phyloP scores from a whole-genome alignment of 192 early-diverging fungal species.

The Coemansia sp. region DNA sequence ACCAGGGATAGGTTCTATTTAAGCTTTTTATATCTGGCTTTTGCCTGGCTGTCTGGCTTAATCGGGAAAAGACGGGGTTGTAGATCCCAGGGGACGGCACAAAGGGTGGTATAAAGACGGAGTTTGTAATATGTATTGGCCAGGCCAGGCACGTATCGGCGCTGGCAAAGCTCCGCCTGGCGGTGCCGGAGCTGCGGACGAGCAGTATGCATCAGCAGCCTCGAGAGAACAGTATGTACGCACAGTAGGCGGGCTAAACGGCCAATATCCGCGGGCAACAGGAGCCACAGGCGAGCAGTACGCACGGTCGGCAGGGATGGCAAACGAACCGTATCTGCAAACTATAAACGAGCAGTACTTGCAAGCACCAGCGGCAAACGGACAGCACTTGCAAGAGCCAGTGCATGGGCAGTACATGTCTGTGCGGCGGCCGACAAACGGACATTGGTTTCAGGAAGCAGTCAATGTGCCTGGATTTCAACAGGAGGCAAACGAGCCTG shows the following conservation, averaged over 20 bases:
- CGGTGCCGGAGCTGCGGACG: not conserved
- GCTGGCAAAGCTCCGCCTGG: not conserved
- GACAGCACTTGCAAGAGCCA: not conserved
- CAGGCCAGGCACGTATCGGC: not conserved
- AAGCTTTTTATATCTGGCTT: not conserved
- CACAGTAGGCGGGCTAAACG: not conserved
- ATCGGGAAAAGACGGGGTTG: not conserved
- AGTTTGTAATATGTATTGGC: constrained; percentile 8
- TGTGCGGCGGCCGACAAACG: not conserved
- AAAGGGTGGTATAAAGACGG: not conserved
- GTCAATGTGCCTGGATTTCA: too few relatives aligned
- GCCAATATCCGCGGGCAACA: not conserved
- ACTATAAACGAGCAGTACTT: not conserved
- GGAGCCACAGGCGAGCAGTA: not conserved
- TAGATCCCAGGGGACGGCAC: not conserved
- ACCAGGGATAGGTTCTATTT: not conserved
- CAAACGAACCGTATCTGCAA: not conserved
- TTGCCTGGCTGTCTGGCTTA: not conserved
- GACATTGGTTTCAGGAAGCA: not conserved
- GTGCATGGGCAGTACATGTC: not conserved
- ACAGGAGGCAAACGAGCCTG: too few relatives aligned
- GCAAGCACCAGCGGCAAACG: not conserved
- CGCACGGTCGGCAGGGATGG: not conserved
- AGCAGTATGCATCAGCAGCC: not conserved
- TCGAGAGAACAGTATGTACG: not conserved